Base-by-base conservation (phyloP, 768 basidiomycete species). In the Calocybe cyanea region DNA sequence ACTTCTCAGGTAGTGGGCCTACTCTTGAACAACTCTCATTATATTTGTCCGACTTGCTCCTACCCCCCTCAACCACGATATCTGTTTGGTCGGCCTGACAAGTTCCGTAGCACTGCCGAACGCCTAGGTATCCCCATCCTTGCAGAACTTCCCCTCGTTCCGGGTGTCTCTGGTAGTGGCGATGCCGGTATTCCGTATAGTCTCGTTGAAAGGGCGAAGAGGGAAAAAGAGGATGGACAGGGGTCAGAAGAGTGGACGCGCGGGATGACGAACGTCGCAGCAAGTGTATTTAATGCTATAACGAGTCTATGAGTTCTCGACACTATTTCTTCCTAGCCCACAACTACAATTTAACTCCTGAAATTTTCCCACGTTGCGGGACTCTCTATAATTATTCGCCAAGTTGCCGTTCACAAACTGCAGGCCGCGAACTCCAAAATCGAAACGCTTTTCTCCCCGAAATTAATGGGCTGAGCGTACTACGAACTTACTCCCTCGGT, bases 21-120 rank as follows among this genome's bases (percentile, higher is more conserved):
- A 1, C 66, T 97, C 0, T 80, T 97, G 35, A 97, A 98, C 60
- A 86, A 93, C 70, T 79, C 92, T 0, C 80, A 87, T 64, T 94
- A 85, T 62, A 68, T 84, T 21, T 93, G 91, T 54, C 75, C 87
- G 0, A 76, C 78, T 8, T 96, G 92, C 34, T 35, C 34, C 58
- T 66, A 72, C 1, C 72, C 75, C 0, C 36, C 45, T 24, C 15
- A 35, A 14, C 71, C 70, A 1, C 85, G 84, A 51, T 66, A 80
- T 51, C 67, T 87, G 28, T 90, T 87, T 48, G 94, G 94, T 5
- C 69, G 82, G 9, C 76, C 88, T 0, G 72, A 73, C 7, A 62
- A 69, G 8, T 92, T 94, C 66, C 71, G 72, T 24, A 58, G 67
- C 2, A 77, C 83, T 0, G 83, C 88, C 0, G 52, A 62, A 2